A percentile compares a stretch with the other conserved stretches of the same genome.
These are phyloP conservation scores for Neurospora sp. DNA, from an alignment of 495 filamentous ascomycete genomes.

Conservation along the genomic window DNA sequence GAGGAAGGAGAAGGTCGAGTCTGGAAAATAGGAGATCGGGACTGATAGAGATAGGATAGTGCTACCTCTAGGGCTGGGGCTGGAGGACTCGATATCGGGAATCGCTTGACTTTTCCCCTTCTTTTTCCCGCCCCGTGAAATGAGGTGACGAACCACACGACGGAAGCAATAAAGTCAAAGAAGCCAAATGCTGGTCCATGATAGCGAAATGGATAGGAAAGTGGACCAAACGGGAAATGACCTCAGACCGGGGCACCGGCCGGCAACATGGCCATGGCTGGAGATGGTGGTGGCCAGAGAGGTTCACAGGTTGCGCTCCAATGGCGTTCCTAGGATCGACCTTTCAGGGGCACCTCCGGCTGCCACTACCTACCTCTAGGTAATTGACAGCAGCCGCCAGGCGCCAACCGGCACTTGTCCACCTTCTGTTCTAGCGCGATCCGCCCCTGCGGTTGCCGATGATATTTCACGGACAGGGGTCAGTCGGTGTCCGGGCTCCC, in stretches of 20 bases:
- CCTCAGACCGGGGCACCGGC: not conserved
- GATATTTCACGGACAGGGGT: not conserved
- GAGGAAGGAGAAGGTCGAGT: not conserved
- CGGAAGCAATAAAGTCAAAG: not conserved
- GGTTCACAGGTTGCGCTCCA: not conserved
- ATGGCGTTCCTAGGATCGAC: not conserved
- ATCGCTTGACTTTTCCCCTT: not conserved
- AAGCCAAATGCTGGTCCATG: not conserved
- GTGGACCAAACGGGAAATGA: not conserved
- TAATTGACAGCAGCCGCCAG: not conserved
- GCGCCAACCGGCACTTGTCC: not conserved
- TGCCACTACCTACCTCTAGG: not conserved
- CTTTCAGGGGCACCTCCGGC: not conserved
- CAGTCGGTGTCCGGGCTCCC: not conserved
- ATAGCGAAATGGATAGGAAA: not conserved
- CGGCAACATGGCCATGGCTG: not conserved
- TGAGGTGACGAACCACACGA: not conserved
- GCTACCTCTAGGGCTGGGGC: not conserved
- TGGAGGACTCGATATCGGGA: not conserved
- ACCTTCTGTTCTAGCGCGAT: not conserved
- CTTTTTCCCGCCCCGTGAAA: not conserved
- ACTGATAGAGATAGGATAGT: not conserved
- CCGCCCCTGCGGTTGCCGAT: not conserved
- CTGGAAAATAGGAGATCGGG: not conserved
- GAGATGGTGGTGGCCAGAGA: not conserved